Evolutionary conservation across 257 asterid species (phyloP).

Genomic region (Leptodermis oblonga): DNA sequence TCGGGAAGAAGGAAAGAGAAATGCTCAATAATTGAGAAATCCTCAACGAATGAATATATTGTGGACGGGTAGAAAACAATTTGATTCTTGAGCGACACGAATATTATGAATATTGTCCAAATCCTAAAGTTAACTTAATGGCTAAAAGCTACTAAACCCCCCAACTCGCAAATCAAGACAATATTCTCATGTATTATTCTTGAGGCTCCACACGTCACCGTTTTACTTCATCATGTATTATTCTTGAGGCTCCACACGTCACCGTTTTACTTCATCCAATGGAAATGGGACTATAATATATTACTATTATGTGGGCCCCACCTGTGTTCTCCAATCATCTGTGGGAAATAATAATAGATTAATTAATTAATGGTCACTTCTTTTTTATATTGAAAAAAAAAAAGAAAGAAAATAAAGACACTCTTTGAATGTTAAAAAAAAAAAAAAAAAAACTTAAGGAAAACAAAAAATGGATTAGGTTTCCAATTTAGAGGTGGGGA

Average conservation of each 20-base stretch:
- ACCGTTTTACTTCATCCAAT: not conserved
- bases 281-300: not conserved
- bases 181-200: not conserved
- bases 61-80: not conserved
- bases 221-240: not conserved
- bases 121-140: too few relatives aligned
- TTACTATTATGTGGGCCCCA: not conserved
- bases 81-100: not conserved
- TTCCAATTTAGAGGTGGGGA: too few relatives aligned
- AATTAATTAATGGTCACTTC: too few relatives aligned
- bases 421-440: too few relatives aligned
- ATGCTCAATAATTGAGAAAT: not conserved
- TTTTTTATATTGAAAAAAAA: too few relatives aligned
- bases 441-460: too few relatives aligned
- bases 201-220: conserved; percentile 2
- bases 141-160: not conserved
- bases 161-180: not conserved
- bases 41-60: not conserved
- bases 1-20: not conserved
- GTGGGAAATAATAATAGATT: too few relatives aligned
- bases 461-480: too few relatives aligned
- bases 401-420: too few relatives aligned
- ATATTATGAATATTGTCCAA: not conserved
- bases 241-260: too few relatives aligned
- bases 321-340: not conserved